These are phyloP conservation scores for Verbascum thapsus DNA, from an alignment of 257 asterid species.

Conservation along the genomic window DNA sequence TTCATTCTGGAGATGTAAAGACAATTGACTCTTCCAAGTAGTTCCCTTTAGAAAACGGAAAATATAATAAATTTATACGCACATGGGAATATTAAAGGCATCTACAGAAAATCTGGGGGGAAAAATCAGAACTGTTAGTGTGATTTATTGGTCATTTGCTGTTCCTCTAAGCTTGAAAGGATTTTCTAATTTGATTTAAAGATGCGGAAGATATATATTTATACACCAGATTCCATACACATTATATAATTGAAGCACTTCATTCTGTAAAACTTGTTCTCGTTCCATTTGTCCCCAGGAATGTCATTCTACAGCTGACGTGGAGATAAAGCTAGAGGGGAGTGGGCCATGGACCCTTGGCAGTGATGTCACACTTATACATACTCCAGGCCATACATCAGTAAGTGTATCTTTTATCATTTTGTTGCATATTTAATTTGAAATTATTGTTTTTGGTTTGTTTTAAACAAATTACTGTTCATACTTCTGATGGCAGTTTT, in stretches of 20 bases:
- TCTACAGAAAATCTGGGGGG: too few species aligned
- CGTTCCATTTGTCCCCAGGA: slow-evolving; percentile 39
- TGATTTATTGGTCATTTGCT: too few species aligned
- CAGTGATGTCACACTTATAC: slow-evolving; percentile 54
- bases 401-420: slow-evolving; percentile 39
- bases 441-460: background rate
- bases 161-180: too few species aligned
- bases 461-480: slow-evolving; percentile 3
- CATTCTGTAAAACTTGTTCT: background rate
- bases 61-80: background rate
- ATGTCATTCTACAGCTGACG: slow-evolving; percentile 49
- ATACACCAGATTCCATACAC: too few species aligned
- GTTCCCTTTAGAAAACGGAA: background rate
- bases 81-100: too few species aligned
- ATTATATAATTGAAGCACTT: too few species aligned
- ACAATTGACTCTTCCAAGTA: background rate
- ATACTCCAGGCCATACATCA: slow-evolving; percentile 70
- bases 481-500: slow-evolving; percentile 23
- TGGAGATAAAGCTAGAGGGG: slow-evolving; percentile 66
- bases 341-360: slow-evolving; percentile 68
- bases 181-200: too few species aligned
- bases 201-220: too few species aligned
- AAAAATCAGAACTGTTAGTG: too few species aligned
- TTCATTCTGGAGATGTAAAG: slow-evolving; percentile 57
- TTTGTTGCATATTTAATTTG: too few species aligned